Percentiles rank a stretch among this genome's conserved stretches.
phyloP scores from a whole-genome alignment of 257 asterid genomes.

The Cruciata laevipes region DNA sequence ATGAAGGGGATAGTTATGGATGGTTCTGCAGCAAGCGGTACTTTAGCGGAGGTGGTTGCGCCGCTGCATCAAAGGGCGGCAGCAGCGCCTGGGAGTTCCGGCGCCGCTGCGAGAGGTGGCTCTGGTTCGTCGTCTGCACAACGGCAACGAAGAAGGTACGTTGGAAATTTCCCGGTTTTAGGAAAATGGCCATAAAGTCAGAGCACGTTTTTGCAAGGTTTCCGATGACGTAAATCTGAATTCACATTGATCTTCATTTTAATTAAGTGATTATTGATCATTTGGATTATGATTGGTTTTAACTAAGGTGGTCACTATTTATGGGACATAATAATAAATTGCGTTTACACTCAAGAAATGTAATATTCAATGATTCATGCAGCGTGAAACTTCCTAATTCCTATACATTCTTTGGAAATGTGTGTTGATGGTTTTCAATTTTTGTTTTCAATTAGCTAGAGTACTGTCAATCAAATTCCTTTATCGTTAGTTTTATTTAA shows the following conservation, averaged over 20 bases:
- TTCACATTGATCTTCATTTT: not conserved
- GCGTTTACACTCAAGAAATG: not conserved
- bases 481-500: too few species aligned
- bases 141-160: conserved; percentile 51
- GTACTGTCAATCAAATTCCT: too few species aligned
- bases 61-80: not conserved
- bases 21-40: conserved; percentile 4
- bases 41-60: conserved; percentile 17
- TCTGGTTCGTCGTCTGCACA: conserved; percentile 12
- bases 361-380: too few species aligned
- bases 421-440: too few species aligned
- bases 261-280: not conserved
- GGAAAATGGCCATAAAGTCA: conserved; percentile 1
- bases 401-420: too few species aligned
- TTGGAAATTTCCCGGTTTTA: conserved; percentile 15
- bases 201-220: not conserved
- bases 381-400: not conserved
- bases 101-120: not conserved
- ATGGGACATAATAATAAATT: not conserved
- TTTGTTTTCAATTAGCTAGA: too few species aligned
- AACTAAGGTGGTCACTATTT: not conserved
- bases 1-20: not conserved
- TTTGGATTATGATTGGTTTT: not conserved
- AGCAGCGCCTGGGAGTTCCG: conserved; percentile 8
- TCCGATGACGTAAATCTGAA: not conserved